A percentile compares a stretch with the other conserved stretches of the same genome.
Evolutionary conservation across 2,329 filamentous ascomycete genomes (phyloP).

Genomic region (Fusarium denticulatum): DNA sequence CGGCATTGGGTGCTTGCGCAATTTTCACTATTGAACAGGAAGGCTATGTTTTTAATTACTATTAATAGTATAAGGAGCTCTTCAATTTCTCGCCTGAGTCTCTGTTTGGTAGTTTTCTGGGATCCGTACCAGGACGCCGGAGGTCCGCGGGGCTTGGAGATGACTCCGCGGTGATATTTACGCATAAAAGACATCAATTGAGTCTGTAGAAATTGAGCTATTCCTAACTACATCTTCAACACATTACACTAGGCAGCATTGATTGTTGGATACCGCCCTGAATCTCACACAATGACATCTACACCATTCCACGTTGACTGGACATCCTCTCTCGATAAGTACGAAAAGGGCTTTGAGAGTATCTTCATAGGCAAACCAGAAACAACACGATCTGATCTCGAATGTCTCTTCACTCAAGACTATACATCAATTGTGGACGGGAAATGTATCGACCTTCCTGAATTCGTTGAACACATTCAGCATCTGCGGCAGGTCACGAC

Average conservation of each 20-base stretch:
- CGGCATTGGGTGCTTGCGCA: fast-evolving
- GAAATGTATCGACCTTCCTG: neutral
- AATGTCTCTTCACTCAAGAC: neutral
- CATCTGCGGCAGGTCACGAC: neutral
- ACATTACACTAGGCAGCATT: fast-evolving
- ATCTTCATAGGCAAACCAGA: neutral
- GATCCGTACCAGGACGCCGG: fast-evolving
- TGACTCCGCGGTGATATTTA: neutral
- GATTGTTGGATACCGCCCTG: too few species aligned
- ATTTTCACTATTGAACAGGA: fast-evolving
- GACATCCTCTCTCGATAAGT: neutral
- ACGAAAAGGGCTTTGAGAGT: neutral
- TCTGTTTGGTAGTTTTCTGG: fast-evolving
- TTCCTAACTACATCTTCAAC: fast-evolving
- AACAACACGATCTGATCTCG: neutral
- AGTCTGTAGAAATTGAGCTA: too few species aligned
- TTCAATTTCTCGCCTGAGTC: fast-evolving
- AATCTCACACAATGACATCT: neutral
- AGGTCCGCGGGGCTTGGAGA: neutral
- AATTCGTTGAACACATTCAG: neutral
- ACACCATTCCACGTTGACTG: neutral
- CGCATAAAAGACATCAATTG: neutral
- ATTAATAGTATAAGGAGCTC: fast-evolving
- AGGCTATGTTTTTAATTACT: too few species aligned
- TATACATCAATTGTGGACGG: neutral